Percentiles rank a stretch among this genome's conserved stretches.
These are phyloP conservation scores for Globisporangium cylindrosporum DNA, from an alignment of 352 stramenopile species.

Conservation along the genomic window DNA sequence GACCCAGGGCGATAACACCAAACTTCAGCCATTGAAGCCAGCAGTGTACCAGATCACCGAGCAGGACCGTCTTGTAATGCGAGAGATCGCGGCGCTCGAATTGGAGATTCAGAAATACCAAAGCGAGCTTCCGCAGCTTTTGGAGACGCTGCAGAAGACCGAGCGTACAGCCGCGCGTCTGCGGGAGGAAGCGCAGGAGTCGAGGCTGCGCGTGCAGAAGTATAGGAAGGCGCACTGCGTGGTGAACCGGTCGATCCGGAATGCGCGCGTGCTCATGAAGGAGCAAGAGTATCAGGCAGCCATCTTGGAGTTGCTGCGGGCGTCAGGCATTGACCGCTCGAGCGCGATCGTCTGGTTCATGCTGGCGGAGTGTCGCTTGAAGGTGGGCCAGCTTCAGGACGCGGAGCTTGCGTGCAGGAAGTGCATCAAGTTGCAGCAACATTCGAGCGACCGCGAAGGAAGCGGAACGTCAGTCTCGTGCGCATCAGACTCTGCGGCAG, in stretches of 20 bases:
- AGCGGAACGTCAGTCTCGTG: not conserved
- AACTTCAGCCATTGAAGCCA: conserved; percentile 7
- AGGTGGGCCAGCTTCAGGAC: conserved; percentile 40
- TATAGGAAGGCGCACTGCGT: conserved; percentile 47
- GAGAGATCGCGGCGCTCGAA: conserved; percentile 43
- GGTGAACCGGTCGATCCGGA: conserved; percentile 42
- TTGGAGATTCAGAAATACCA: conserved; percentile 41
- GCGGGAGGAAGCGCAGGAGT: conserved; percentile 31
- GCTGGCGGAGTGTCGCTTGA: conserved; percentile 51
- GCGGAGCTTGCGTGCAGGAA: conserved; percentile 56
- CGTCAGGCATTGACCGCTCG: conserved; percentile 41
- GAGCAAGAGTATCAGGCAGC: conserved; percentile 60
- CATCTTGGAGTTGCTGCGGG: conserved; percentile 55
- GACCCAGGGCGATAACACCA: not conserved
- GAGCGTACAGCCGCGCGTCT: conserved; percentile 30
- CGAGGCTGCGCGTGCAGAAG: conserved; percentile 34
- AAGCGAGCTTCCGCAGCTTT: conserved; percentile 39
- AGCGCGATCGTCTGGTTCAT: conserved; percentile 53
- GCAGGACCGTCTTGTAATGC: conserved; percentile 37
- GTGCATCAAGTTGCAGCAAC: conserved; percentile 38
- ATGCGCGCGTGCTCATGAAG: conserved; percentile 33
- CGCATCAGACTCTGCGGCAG: conserved; percentile 2
- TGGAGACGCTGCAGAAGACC: conserved; percentile 36
- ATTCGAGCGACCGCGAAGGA: conserved; percentile 12
- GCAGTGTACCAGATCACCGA: conserved; percentile 34